phyloP scores from a whole-genome alignment of 2,329 filamentous ascomycete species.

The Venturia pyrina region DNA sequence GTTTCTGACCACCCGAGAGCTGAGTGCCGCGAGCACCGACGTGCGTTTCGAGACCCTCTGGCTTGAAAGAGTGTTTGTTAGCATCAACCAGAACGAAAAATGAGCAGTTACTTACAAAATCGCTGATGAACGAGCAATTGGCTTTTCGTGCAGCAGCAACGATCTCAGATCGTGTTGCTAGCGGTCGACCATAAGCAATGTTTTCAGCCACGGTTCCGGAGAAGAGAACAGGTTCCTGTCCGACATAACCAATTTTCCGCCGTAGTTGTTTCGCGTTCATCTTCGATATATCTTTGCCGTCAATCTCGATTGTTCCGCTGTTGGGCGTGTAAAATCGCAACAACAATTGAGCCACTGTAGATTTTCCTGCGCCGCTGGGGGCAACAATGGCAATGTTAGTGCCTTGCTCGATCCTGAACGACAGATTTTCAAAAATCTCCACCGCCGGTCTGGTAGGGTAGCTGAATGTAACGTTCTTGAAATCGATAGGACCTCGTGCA shows the following conservation, averaged over 20 bases:
- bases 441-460: conserved; percentile 93
- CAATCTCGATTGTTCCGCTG: conserved; percentile 66
- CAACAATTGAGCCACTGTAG: conserved; percentile 84
- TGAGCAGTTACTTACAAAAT: conserved; percentile 52
- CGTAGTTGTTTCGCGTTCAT: conserved; percentile 93
- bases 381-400: conserved; percentile 95
- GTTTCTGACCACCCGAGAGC: conserved; percentile 92
- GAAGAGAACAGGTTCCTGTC: conserved; percentile 90
- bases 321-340: conserved; percentile 85
- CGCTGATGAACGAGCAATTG: conserved; percentile 93
- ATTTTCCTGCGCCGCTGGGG: conserved; percentile 91
- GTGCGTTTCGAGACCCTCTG: conserved; percentile 86
- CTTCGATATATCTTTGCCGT: conserved; percentile 68
- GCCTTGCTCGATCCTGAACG: conserved; percentile 85
- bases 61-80: conserved; percentile 32
- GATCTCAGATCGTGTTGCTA: conserved; percentile 70
- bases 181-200: conserved; percentile 80
- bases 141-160: conserved; percentile 79
- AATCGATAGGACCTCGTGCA: conserved; percentile 80
- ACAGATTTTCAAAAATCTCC: conserved; percentile 76
- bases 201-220: conserved; percentile 79
- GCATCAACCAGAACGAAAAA: too few relatives aligned
- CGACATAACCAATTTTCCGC: conserved; percentile 86
- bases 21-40: conserved; percentile 89
- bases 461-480: conserved; percentile 75